Conservation (phyloP, 495 filamentous ascomycete species). For the Penicillium angulare region DNA sequence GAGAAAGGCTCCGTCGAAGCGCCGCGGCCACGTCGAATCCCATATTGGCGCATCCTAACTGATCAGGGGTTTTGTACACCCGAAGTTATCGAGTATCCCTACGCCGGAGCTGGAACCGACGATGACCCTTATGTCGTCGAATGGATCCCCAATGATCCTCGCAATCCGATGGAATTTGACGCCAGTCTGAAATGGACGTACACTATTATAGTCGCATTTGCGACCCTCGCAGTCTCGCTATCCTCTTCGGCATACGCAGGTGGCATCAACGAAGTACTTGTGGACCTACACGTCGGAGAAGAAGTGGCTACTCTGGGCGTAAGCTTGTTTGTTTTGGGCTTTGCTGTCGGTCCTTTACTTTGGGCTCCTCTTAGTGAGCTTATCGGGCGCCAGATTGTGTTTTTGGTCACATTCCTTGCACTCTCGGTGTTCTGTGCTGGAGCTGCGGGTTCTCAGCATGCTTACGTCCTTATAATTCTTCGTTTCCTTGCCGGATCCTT, state of each 20-base stretch:
- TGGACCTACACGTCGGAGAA: not conserved
- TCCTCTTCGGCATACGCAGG: conserved; percentile 4
- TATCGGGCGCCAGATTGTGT: conserved; percentile 2
- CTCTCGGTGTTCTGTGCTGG: conserved; percentile 1
- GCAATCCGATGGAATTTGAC: conserved; percentile 59
- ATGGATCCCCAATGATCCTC: conserved; percentile 60
- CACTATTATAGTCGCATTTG: conserved; percentile 1
- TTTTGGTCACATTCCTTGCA: not conserved
- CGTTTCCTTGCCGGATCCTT: conserved; percentile 8
- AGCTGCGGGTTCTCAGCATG: not conserved
- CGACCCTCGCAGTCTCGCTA: conserved; percentile 5
- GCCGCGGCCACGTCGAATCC: conserved; percentile 13
- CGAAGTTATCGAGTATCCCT: conserved; percentile 47
- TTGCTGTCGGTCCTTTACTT: conserved; percentile 5
- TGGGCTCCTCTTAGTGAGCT: conserved; percentile 8
- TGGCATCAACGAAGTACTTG: conserved; percentile 1
- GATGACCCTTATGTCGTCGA: conserved; percentile 65
- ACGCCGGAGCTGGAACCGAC: conserved; percentile 59
- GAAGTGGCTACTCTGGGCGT: conserved; percentile 5
- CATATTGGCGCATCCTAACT: conserved; percentile 27
- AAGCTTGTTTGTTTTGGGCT: conserved; percentile 1
- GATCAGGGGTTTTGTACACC: conserved; percentile 29
- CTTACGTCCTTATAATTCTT: not conserved
- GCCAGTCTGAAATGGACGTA: conserved; percentile 47
- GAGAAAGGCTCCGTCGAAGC: conserved; percentile 6